These are phyloP conservation scores for Phaeosphaeriaceae sp. DNA, from an alignment of 2,329 filamentous ascomycete genomes.

Conservation along the genomic window DNA sequence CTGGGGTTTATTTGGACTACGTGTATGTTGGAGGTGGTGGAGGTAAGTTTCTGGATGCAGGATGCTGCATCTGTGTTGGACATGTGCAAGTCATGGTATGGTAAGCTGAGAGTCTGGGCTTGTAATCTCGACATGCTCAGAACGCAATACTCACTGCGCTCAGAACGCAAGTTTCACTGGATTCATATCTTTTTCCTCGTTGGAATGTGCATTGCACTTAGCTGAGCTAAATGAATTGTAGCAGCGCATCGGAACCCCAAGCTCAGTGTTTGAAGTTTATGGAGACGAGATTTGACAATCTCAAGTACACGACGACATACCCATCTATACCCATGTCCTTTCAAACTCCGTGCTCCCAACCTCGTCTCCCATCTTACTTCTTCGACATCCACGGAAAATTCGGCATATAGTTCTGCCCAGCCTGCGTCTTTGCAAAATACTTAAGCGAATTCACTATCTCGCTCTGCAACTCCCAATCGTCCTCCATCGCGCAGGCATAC, in stretches of 20 bases:
- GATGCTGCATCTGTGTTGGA: too few species aligned
- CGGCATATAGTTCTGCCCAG: conserved; percentile 8
- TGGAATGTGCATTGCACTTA: too few species aligned
- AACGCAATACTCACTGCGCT: too few species aligned
- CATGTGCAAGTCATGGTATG: too few species aligned
- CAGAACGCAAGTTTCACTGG: too few species aligned
- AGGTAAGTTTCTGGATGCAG: too few species aligned
- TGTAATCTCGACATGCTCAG: too few species aligned
- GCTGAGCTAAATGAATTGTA: background rate
- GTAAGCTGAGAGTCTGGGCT: background rate
- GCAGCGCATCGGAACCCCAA: too few species aligned
- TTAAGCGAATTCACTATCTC: conserved; percentile 12
- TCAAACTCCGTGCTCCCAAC: background rate
- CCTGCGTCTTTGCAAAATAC: conserved; percentile 11
- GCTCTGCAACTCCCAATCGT: conserved; percentile 10
- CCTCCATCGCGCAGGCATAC: conserved; percentile 5
- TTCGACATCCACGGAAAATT: background rate
- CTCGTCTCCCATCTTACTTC: background rate
- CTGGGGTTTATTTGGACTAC: background rate
- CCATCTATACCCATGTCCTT: background rate
- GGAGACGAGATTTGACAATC: background rate
- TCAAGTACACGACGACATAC: background rate
- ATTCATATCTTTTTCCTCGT: too few species aligned
- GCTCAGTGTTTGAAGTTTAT: too few species aligned
- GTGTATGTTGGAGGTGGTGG: background rate